These are phyloP conservation scores for Globisporangium canariense DNA, from an alignment of 352 stramenopile species.

Conservation along the genomic window DNA sequence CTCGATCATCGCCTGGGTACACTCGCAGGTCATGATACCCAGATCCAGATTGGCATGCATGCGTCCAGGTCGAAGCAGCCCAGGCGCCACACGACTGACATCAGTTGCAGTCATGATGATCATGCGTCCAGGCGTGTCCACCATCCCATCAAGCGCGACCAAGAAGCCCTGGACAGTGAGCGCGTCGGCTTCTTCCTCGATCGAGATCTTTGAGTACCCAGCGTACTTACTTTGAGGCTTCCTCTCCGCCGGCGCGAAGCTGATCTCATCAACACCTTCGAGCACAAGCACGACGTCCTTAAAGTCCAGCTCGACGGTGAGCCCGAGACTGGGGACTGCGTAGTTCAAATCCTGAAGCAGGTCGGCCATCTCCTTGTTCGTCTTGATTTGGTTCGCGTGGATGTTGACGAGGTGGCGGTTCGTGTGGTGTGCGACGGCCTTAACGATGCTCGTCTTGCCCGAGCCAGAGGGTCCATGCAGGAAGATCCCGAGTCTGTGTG, in stretches of 20 bases:
- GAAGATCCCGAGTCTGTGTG: slow-evolving; percentile 65
- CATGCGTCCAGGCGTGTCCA: slow-evolving; percentile 9
- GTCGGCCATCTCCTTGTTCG: slow-evolving; percentile 54
- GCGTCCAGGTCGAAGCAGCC: slow-evolving; percentile 11
- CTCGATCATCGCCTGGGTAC: slow-evolving; percentile 12
- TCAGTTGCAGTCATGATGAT: slow-evolving; percentile 13
- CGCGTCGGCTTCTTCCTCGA: background rate
- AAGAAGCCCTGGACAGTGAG: slow-evolving; percentile 11
- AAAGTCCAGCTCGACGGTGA: slow-evolving; percentile 42
- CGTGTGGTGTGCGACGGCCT: slow-evolving; percentile 56
- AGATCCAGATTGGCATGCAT: slow-evolving; percentile 6
- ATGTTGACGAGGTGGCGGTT: slow-evolving; percentile 45
- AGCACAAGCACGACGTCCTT: slow-evolving; percentile 70
- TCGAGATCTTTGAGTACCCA: background rate
- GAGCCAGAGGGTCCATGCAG: slow-evolving; percentile 69
- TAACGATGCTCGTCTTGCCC: slow-evolving; percentile 71
- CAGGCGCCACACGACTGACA: background rate
- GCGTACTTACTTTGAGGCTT: background rate
- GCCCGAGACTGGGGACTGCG: slow-evolving; percentile 29
- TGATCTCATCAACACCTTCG: slow-evolving; percentile 46
- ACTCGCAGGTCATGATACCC: background rate
- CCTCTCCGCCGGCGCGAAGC: background rate
- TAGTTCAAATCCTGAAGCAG: slow-evolving; percentile 44
- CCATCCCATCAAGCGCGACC: slow-evolving; percentile 8
- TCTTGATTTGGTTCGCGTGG: slow-evolving; percentile 30